These are phyloP conservation scores for Boletus mariae DNA, from an alignment of 1,284 basidiomycete genomes.

Conservation along the genomic window DNA sequence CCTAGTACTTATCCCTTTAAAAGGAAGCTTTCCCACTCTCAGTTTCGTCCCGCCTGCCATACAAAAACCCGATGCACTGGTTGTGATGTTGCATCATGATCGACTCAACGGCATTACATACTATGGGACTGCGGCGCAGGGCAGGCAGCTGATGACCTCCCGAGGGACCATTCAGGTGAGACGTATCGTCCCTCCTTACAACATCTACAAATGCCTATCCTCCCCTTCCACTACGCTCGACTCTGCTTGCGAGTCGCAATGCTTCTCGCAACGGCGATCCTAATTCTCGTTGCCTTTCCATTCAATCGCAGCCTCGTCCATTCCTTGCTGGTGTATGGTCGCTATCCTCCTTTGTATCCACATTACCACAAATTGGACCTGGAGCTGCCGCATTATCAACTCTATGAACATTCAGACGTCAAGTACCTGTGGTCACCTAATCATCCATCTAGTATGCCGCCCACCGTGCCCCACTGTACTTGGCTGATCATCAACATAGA, in stretches of 20 bases:
- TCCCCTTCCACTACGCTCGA: background rate
- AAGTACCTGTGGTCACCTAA: constrained; percentile 31
- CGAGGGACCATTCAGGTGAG: background rate
- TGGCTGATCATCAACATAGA: constrained; percentile 12
- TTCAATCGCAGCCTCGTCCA: constrained; percentile 26
- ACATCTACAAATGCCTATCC: constrained; percentile 7
- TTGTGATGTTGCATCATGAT: no score
- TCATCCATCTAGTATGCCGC: constrained; percentile 22
- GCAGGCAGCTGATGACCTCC: background rate
- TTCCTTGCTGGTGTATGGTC: constrained; percentile 16
- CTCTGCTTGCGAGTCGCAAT: constrained; percentile 1
- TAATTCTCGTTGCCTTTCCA: constrained; percentile 23
- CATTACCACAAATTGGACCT: constrained; percentile 12
- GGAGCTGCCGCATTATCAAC: constrained; percentile 19
- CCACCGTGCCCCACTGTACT: background rate
- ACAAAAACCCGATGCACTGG: no score
- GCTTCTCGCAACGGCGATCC: constrained; percentile 7
- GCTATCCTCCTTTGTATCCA: constrained; percentile 24
- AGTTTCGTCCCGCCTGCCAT: no score
- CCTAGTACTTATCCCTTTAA: no score
- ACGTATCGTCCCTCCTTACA: background rate
- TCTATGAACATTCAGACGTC: constrained; percentile 21
- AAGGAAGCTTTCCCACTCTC: no score
- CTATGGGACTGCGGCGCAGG: background rate
- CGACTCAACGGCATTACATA: no score